Evolutionary conservation across 169 alveolate species (phyloP), one percentile per base, ranked within the genome.

Genomic region (Eimeria acervulina): DNA sequence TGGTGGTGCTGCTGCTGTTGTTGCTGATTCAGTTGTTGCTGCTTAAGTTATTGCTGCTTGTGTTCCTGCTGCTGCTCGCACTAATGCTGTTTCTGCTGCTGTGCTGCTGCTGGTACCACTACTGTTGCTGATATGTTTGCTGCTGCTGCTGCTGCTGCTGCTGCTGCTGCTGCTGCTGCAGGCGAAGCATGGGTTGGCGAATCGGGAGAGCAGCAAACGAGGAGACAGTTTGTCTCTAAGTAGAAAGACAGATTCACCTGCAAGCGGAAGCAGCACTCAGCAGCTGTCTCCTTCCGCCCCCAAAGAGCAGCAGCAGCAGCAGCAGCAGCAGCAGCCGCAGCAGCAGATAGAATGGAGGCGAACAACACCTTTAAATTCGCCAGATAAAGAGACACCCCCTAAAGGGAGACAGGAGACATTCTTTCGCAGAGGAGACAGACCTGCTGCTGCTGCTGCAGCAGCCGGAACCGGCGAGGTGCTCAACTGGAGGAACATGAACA

Each of bases 251-350:
- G 61, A 47, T 26, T 44, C 70, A 13, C 70, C 68, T 42, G 90
- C 19, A 5, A 21, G 90, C 90, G n/a, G 90, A 31, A 38, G 61
- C 42, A 44, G 90, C 70, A 44, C 28, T 47, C 28, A 38, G 59
- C 17, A 44, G 94, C n/a, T 63, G 52, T 74, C 44, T 42, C 74
- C 59, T 15, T 61, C 94, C 47, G 94, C 33, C 8, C 10, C 84
- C 68, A 59, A 83, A 8, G 61, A 80, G 68, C 68, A 80, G 90
- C 90, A 12, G 87, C 87, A 74, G 87, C 87, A 74, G 52, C 87
- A 74, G 59, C 44, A 74, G 70, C 33, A 21, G 15, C 42, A 80
- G 42, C n/a, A n/a, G n/a, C n/a, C n/a, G n/a, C n/a, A n/a, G n/a
- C n/a, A n/a, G n/a, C n/a, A n/a, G n/a, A n/a, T n/a, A n/a, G n/a